phyloP scores from a whole-genome alignment of 169 alveolate genomes.

The Plasmodium berghei region DNA sequence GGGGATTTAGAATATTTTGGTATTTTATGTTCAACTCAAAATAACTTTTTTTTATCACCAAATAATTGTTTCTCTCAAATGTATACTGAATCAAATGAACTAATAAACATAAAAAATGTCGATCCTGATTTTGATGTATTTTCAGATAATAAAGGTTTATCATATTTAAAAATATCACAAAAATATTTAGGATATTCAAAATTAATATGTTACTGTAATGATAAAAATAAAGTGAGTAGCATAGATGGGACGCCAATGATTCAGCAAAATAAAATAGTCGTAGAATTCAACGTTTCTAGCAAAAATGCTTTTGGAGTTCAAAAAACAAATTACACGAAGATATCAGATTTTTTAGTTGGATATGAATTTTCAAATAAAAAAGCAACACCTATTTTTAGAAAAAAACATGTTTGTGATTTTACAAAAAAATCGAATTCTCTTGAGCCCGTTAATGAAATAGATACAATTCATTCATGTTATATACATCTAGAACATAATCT shows the following conservation, averaged over 20 bases:
- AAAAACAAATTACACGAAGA: constrained; percentile 6
- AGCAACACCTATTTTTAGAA: constrained; percentile 18
- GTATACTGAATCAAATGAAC: constrained; percentile 9
- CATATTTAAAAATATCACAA: constrained; percentile 65
- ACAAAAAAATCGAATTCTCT: constrained; percentile 31
- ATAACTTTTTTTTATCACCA: constrained; percentile 26
- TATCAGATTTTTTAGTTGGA: constrained; percentile 36
- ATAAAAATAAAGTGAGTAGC: background rate
- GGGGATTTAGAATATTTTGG: constrained; percentile 62
- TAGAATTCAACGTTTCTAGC: constrained; percentile 49
- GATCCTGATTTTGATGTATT: constrained; percentile 30
- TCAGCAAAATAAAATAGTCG: constrained; percentile 28
- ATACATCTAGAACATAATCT: constrained; percentile 38
- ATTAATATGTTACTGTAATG: constrained; percentile 56
- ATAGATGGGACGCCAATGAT: background rate
- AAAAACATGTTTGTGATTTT: constrained; percentile 60
- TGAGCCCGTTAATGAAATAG: background rate
- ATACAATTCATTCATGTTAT: constrained; percentile 29
- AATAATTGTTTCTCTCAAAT: constrained; percentile 14
- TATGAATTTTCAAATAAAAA: background rate
- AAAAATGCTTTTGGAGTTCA: constrained; percentile 1
- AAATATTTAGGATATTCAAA: constrained; percentile 8
- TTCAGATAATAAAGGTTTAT: constrained; percentile 41
- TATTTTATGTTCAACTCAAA: constrained; percentile 26
- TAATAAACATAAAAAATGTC: background rate